Base-by-base conservation (phyloP, 2,329 filamentous ascomycete species). In the Phialophora expanda region DNA sequence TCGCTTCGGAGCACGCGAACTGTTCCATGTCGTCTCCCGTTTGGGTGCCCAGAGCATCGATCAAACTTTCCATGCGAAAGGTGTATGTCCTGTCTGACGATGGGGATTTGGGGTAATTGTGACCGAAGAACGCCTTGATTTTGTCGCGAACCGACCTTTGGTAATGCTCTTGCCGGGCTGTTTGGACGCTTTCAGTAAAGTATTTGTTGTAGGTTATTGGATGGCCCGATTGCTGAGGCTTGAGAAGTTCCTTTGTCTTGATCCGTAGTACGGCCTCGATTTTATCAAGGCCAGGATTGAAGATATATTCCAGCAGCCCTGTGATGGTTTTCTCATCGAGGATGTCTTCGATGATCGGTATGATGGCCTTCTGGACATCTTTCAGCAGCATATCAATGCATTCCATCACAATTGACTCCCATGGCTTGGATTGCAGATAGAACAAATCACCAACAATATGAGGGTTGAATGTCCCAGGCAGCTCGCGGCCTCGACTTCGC, bases 401-500 rank as follows among this genome's bases (percentile, higher is more conserved):
- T 0, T 67, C 51, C 2, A 51, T 62, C 2, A 75, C 78, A 2
- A 84, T 79, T 0, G 63, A 32, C 50, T 80, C 74, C 88, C 87
- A 90, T 0, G 82, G 83, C 6, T 70, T 62, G 0, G 82, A 86
- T 64, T 90, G 87, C 54, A 88, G 82, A 22, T 77, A 76, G 72
- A 90, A 90, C 0, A 91, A 73, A 24, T 89, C 83, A 0, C 78
- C 77, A 0, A 90, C 80, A 9, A 90, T 76, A 61, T 86, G 73
- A 0, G 87, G 83, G 66, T 88, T 88, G 74, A 87, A 89, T 20
- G 51, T 64, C 9, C 61, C 86, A 0, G 86, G 85, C 0, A 90
- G 75, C 71, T 90, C 88, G 4, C 82, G 76, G 0, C 82, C 84
- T 28, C 86, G 78, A 4, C 75, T 81, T 44, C 76, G 77, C 26